Percentiles rank a stretch among this genome's conserved stretches.
Evolutionary conservation across 371 early-diverging fungal genomes (phyloP).

Genomic region (Zychaea mexicana): DNA sequence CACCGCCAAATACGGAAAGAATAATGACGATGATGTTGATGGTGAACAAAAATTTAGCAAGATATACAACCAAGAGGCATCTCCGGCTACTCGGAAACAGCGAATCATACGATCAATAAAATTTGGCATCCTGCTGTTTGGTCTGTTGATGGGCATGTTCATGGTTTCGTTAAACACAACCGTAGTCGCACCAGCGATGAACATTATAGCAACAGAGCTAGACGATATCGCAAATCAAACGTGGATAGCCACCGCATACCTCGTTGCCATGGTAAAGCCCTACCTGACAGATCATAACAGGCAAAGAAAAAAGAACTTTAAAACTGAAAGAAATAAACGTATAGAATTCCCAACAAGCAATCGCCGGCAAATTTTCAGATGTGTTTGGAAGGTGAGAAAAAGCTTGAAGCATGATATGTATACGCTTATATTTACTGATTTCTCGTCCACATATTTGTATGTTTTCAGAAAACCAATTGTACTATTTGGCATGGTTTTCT

Average conservation of each 20-base stretch:
- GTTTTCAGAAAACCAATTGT: slow-evolving; percentile 51
- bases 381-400: slow-evolving; percentile 23
- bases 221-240: slow-evolving; percentile 15
- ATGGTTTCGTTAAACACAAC: slow-evolving; percentile 79
- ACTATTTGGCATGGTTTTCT: slow-evolving; percentile 47
- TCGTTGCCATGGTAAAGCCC: slow-evolving; percentile 55
- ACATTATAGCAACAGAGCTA: slow-evolving; percentile 22
- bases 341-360: slow-evolving; percentile 57
- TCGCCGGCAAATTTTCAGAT: slow-evolving; percentile 55
- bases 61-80: too few species aligned
- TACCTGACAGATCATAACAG: background rate
- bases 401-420: too few species aligned
- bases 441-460: too few species aligned
- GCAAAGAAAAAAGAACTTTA: background rate
- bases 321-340: too few species aligned
- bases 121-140: slow-evolving; percentile 17
- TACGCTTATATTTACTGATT: too few species aligned
- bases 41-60: background rate
- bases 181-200: slow-evolving; percentile 62
- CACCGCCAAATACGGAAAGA: background rate
- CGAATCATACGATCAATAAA: background rate
- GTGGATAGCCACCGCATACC: slow-evolving; percentile 31
- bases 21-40: background rate
- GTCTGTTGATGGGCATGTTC: slow-evolving; percentile 59
- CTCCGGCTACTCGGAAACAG: background rate